Percentiles rank a stretch among this genome's conserved stretches.
These are phyloP conservation scores for Mortierella sp. DNA, from an alignment of 371 early-diverging fungal species.

Conservation along the genomic window DNA sequence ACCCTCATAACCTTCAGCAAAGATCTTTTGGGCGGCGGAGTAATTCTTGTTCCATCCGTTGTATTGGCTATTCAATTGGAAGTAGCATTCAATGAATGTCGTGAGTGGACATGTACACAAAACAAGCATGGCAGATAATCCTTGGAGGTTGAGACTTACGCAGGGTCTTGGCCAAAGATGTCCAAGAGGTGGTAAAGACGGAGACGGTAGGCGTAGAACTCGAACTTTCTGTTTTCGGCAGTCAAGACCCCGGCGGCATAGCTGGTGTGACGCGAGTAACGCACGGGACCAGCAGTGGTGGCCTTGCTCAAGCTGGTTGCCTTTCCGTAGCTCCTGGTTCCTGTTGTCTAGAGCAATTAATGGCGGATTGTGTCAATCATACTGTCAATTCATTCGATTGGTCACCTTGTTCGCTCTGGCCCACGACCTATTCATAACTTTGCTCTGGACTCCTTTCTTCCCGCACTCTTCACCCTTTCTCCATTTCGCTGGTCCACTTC, in stretches of 20 bases:
- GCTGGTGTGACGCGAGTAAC: conserved; percentile 57
- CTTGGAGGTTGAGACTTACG: not conserved
- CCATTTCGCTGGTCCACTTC: not conserved
- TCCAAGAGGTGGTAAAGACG: conserved; percentile 48
- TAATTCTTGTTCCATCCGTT: conserved; percentile 52
- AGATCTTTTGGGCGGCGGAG: conserved; percentile 46
- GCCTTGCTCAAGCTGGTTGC: conserved; percentile 17
- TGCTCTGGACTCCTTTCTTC: not conserved
- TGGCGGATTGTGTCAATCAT: not conserved
- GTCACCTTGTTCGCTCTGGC: not conserved
- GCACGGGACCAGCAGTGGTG: conserved; percentile 43
- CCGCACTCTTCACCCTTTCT: not conserved
- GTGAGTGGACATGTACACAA: not conserved
- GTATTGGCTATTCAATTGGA: conserved; percentile 1
- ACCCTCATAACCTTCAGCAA: conserved; percentile 43
- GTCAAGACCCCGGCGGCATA: conserved; percentile 56
- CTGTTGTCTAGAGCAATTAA: conserved; percentile 18
- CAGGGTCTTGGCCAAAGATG: conserved; percentile 39
- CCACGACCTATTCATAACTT: not conserved
- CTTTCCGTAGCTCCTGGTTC: conserved; percentile 24
- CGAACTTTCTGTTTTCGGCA: conserved; percentile 32
- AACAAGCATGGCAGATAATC: not conserved
- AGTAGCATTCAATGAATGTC: not conserved
- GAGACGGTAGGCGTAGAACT: conserved; percentile 51
- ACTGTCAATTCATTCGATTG: not conserved